Base-by-base conservation (phyloP, 2,329 filamentous ascomycete species). In the Pestalotiopsis sp. region DNA sequence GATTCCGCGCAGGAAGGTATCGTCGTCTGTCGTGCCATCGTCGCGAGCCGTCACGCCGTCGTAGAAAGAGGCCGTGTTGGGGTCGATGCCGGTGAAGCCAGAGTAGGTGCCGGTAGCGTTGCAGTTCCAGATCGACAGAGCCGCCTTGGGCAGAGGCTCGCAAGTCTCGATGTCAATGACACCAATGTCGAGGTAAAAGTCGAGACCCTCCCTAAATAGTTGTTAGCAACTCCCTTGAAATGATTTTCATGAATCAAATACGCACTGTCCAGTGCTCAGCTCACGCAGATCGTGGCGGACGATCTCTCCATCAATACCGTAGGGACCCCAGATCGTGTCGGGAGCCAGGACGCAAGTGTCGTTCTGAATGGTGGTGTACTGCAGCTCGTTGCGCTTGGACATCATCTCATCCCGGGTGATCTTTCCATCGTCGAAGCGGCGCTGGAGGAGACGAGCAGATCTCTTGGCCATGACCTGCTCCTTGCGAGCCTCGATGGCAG, bases 101-200 rank as follows among this genome's bases (percentile, higher is more conserved):
- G 64, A 66, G n/a, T 66, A 66, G 13, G 64, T 66, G 13, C 64
- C 64, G 23, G 64, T 66, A 7, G 64, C 41, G 20, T 66, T 66
- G 49, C 64, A 66, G 20, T 38, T 38, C 64, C 64, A 66, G 31
- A 66, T 58, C 12, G 64, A 56, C 12, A 66, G 17, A 14, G 64
- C 64, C 4, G 64, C 64, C 11, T 66, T 27, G 4, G 64, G 64
- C 23, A 66, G 36, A 31, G 64, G 64, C 45, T 66, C 64, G 17
- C 64, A 66, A 38, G 64, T 66, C 31, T 66, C 64, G 14, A 66
- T 39, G 36, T 66, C 64, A 45, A 66, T 66, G 20, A 66, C 64
- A 36, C 64, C 64, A 58, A 66, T 66, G 20, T 66, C 49, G 64
- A 66, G 64, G 31, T 31, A 66, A 20, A 66, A 38, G 31, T 66